Percentiles rank a stretch among this genome's conserved stretches.
Conservation (phyloP, 495 filamentous ascomycete genomes). For the Xylaria curta region DNA sequence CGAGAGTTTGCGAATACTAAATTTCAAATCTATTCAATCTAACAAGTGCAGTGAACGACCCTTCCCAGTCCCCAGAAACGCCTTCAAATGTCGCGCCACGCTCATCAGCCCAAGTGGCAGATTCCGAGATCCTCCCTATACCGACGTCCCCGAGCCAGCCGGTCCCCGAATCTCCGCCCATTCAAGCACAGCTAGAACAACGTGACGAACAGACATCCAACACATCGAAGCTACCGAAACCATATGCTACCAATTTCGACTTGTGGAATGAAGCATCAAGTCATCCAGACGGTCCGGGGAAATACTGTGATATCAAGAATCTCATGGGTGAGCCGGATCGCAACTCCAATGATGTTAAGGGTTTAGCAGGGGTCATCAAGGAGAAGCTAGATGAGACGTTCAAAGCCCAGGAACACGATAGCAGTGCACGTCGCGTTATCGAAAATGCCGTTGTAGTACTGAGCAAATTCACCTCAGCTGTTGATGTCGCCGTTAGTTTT, state of each 20-base stretch:
- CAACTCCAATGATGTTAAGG: not conserved
- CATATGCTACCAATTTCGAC: not conserved
- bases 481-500: slow-evolving; percentile 40
- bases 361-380: not conserved
- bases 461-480: not conserved
- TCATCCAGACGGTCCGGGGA: not conserved
- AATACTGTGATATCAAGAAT: not conserved
- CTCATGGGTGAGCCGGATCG: not conserved
- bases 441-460: not conserved
- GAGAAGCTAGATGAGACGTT: not conserved
- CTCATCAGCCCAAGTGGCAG: not conserved
- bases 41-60: too few species aligned
- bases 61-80: too few species aligned
- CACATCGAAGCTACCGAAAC: not conserved
- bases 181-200: not conserved
- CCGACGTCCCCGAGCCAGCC: not conserved
- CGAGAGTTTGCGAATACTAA: not conserved
- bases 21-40: too few species aligned
- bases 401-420: not conserved
- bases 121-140: not conserved
- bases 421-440: not conserved
- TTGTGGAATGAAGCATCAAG: not conserved
- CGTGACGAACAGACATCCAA: not conserved
- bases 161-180: not conserved
- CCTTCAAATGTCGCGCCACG: not conserved